A percentile compares a stretch with the other conserved stretches of the same genome.
These are phyloP conservation scores for Diutina scorzettiae DNA, from an alignment of 1,139 yeast species.

Conservation along the genomic window DNA sequence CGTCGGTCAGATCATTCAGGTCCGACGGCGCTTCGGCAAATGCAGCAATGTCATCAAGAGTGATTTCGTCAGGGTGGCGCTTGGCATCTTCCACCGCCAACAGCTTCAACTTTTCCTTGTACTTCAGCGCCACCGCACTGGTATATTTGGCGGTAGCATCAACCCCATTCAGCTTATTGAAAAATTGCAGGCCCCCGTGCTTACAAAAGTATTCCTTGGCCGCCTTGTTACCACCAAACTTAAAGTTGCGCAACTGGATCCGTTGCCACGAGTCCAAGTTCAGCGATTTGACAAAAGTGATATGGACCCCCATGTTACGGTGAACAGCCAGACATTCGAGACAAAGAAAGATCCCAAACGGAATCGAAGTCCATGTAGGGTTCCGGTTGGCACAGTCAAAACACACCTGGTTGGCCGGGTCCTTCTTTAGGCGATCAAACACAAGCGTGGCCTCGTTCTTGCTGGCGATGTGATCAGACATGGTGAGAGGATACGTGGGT, in stretches of 20 bases:
- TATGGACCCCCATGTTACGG: conserved; percentile 38
- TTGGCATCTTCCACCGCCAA: conserved; percentile 56
- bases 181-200: conserved; percentile 70
- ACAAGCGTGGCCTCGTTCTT: conserved; percentile 52
- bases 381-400: conserved; percentile 46
- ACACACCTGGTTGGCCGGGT: conserved; percentile 72
- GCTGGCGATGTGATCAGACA: conserved; percentile 45
- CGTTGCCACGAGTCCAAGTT: conserved; percentile 87
- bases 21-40: conserved; percentile 20
- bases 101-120: conserved; percentile 66
- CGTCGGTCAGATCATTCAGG: conserved; percentile 43
- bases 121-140: conserved; percentile 63
- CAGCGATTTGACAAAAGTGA: conserved; percentile 67
- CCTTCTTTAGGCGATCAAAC: conserved; percentile 46
- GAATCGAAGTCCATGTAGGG: conserved; percentile 42
- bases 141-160: conserved; percentile 75
- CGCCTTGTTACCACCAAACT: conserved; percentile 81
- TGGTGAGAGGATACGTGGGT: conserved; percentile 10
- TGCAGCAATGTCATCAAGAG: conserved; percentile 35
- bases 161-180: conserved; percentile 26
- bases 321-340: conserved; percentile 39
- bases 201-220: conserved; percentile 76
- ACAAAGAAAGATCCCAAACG: conserved; percentile 36
- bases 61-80: conserved; percentile 55
- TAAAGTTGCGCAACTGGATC: conserved; percentile 78